Percentiles rank a stretch among this genome's conserved stretches.
These are phyloP conservation scores for Magnaporthiopsis rhizophila DNA, from an alignment of 2,329 filamentous ascomycete genomes.

Conservation along the genomic window DNA sequence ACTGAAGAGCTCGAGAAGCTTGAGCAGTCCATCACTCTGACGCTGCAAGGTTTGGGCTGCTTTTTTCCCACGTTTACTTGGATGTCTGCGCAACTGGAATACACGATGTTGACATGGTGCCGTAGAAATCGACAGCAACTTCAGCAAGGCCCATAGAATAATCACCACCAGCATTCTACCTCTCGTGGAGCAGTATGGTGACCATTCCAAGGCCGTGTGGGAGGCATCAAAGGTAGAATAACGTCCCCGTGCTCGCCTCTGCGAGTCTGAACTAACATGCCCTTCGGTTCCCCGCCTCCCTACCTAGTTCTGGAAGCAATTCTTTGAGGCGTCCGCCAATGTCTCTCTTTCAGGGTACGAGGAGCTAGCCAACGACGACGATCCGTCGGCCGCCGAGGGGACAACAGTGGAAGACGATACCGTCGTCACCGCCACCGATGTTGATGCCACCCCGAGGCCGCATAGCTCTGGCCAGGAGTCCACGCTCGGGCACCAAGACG, in stretches of 20 bases:
- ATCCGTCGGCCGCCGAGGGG: slow-evolving; percentile 42
- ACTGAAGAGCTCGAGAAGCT: slow-evolving; percentile 94
- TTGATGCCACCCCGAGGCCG: slow-evolving; percentile 24
- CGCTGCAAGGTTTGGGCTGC: slow-evolving; percentile 64
- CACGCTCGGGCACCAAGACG: slow-evolving; percentile 27
- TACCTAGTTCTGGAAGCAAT: slow-evolving; percentile 94
- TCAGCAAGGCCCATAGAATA: slow-evolving; percentile 92
- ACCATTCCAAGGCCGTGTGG: slow-evolving; percentile 91
- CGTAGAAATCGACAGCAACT: slow-evolving; percentile 95
- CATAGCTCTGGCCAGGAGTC: slow-evolving; percentile 29
- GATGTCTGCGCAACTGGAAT: background rate
- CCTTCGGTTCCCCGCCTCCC: slow-evolving; percentile 9
- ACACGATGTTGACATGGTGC: background rate
- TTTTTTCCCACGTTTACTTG: background rate
- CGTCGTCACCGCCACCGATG: slow-evolving; percentile 16
- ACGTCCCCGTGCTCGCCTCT: slow-evolving; percentile 4
- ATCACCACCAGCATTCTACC: slow-evolving; percentile 91
- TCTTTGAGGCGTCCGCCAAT: slow-evolving; percentile 97
- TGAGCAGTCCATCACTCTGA: slow-evolving; percentile 94
- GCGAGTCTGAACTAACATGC: slow-evolving; percentile 2
- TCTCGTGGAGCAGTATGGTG: slow-evolving; percentile 88
- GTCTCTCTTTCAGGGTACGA: slow-evolving; percentile 94
- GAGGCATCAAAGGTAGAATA: slow-evolving; percentile 76
- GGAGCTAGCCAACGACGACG: slow-evolving; percentile 61
- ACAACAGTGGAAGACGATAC: slow-evolving; percentile 50